phyloP scores from a whole-genome alignment of 306 rosid genomes.

The Coriaria nepalensis region DNA sequence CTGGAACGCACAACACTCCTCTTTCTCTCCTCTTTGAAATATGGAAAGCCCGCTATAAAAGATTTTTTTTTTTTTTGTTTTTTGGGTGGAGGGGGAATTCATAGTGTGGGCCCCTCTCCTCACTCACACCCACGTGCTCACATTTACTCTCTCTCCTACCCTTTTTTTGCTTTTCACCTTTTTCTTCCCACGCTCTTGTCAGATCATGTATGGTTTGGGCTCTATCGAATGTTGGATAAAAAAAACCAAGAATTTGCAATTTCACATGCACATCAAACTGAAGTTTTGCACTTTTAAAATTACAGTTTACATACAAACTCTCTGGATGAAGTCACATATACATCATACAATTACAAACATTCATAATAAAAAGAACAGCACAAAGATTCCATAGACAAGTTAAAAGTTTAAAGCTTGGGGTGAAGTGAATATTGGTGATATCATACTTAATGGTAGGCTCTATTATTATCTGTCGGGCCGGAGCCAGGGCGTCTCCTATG shows the following conservation, averaged over 20 bases:
- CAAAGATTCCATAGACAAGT: no score
- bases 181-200: not conserved
- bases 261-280: not conserved
- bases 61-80: slow-evolving; percentile 15
- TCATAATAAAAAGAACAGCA: no score
- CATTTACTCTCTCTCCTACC: not conserved
- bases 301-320: no score
- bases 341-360: no score
- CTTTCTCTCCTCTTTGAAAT: not conserved
- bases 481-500: slow-evolving; percentile 18
- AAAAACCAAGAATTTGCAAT: no score
- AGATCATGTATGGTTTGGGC: no score
- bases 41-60: slow-evolving; percentile 9
- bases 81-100: slow-evolving; percentile 18
- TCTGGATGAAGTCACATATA: no score
- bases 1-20: slow-evolving; percentile 35
- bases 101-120: slow-evolving; percentile 19
- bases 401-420: no score
- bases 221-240: no score
- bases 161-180: not conserved
- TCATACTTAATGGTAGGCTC: no score
- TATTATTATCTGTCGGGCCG: slow-evolving; percentile 11
- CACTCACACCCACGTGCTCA: slow-evolving; percentile 7
- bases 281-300: not conserved
- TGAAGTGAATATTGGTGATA: no score